phyloP scores from a whole-genome alignment of 1,139 yeast genomes.

The Geotrichum europaeum region DNA sequence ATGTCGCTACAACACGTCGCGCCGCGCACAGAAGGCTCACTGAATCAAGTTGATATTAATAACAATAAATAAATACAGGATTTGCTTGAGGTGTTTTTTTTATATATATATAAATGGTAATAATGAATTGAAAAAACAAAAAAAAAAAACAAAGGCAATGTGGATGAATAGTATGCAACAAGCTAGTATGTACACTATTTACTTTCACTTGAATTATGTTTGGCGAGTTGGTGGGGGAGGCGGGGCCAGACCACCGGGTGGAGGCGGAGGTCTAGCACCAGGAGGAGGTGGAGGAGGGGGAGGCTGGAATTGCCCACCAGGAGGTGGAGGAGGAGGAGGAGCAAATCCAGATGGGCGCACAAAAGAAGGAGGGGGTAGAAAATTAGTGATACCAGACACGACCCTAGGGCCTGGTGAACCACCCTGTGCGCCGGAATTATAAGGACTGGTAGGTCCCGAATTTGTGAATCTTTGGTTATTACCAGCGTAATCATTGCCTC shows the following conservation, averaged over 20 bases:
- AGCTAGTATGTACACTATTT: neutral
- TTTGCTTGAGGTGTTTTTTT: neutral
- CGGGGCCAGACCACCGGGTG: constrained; percentile 4
- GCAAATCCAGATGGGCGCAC: neutral
- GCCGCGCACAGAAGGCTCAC: constrained; percentile 26
- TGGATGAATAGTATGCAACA: neutral
- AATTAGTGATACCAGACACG: constrained; percentile 8
- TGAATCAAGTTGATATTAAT: constrained; percentile 19
- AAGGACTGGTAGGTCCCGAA: neutral
- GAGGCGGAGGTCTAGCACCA: constrained; percentile 3
- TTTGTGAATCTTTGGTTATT: neutral
- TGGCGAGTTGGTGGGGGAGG: constrained; percentile 15
- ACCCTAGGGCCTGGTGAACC: constrained; percentile 6
- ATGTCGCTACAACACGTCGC: constrained; percentile 21
- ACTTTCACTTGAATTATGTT: neutral
- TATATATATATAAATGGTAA: neutral
- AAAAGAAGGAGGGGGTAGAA: constrained; percentile 1
- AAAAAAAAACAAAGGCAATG: neutral
- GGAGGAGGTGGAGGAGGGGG: constrained; percentile 13
- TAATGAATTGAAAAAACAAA: neutral
- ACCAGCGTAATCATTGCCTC: neutral
- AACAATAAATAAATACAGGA: neutral
- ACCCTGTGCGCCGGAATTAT: neutral
- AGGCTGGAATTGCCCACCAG: constrained; percentile 2
- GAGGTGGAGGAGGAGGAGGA: constrained; percentile 11